Evolutionary conservation across 257 asterid species (phyloP).

Genomic region (Anisodus tanguticus): DNA sequence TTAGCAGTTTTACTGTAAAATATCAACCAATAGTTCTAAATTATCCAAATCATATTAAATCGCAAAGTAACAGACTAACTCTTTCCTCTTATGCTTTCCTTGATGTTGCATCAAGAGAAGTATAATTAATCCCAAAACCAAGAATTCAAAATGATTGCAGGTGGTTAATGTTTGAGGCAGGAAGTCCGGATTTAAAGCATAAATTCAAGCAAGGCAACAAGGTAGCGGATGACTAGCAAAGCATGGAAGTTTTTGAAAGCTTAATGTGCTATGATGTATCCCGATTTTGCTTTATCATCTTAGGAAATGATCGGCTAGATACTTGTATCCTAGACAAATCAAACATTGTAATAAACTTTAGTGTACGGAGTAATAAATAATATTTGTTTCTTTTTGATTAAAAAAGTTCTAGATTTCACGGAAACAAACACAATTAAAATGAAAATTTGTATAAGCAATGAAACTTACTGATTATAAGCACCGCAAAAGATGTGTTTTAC

Average conservation of each 20-base stretch:
- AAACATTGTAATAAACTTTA: not conserved
- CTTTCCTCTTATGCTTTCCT: constrained; percentile 10
- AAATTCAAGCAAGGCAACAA: not conserved
- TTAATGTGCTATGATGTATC: not conserved
- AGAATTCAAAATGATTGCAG: not conserved
- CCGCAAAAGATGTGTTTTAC: not conserved
- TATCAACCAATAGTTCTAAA: not conserved
- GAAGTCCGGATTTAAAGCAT: not conserved
- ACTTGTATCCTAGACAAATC: constrained; percentile 7
- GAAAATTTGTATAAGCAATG: constrained; percentile 5
- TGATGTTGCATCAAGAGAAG: not conserved
- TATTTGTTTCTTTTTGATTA: not conserved
- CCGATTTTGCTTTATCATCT: not conserved
- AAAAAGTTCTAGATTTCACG: not conserved
- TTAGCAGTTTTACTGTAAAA: constrained; percentile 1
- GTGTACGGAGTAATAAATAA: not conserved
- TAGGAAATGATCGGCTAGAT: not conserved
- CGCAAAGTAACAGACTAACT: not conserved
- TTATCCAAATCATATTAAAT: not conserved
- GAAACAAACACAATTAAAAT: not conserved
- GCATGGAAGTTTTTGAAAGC: not conserved
- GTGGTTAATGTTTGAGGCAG: not conserved
- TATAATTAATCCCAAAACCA: constrained; percentile 15
- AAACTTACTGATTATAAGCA: constrained; percentile 15
- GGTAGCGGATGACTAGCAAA: not conserved